Evolutionary conservation across 2,329 filamentous ascomycete genomes (phyloP), one percentile per base, ranked within the genome.

Genomic region (Curvularia verruculosa): DNA sequence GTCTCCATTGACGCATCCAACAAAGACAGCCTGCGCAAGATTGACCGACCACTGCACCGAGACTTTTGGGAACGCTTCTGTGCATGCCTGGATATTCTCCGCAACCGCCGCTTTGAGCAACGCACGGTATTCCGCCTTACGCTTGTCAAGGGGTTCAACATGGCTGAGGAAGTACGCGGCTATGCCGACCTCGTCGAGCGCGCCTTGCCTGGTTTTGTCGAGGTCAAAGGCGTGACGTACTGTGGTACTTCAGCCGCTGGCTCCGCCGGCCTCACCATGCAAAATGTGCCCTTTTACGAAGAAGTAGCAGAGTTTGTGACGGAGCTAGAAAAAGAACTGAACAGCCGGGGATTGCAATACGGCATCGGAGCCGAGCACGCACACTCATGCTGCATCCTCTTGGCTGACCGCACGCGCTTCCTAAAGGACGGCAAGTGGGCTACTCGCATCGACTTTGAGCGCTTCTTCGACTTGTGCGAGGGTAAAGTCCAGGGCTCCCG

Each of bases 51-150:
- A 0, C 84, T 99, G 3, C 93, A 98, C 78, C 87, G 95, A 49
- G 94, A 98, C 78, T 99, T 96, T 78, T 98, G 94, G 95, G 93
- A 97, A 78, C 88, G 95, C 5, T 97, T 98, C 84, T 87, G 91
- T 72, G 84, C 89, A 29, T 98, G 95, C 72, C 84, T 98, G 31
- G 92, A 96, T 58, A 96, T 99, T 60, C 80, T 98, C 21, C 86
- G 90, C 15, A 89, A 90, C 75, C 90, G 91, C 77, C 86, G 94
- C 39, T 89, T 91, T 80, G 84, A 88, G 52, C 94, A 97, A 74
- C 88, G 94, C 52, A 98, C 95, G 5, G 95, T 98, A 3, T 98
- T 96, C 82, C 88, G 95, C 1, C 84, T 98, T 3, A 98, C 94
- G 0, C 87, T 99, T 2, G 95, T 98, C 73, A 98, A 98, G 80